Percentiles rank a stretch among this genome's conserved stretches.
phyloP scores from a whole-genome alignment of 306 rosid species.

The Acmispon strigosus region DNA sequence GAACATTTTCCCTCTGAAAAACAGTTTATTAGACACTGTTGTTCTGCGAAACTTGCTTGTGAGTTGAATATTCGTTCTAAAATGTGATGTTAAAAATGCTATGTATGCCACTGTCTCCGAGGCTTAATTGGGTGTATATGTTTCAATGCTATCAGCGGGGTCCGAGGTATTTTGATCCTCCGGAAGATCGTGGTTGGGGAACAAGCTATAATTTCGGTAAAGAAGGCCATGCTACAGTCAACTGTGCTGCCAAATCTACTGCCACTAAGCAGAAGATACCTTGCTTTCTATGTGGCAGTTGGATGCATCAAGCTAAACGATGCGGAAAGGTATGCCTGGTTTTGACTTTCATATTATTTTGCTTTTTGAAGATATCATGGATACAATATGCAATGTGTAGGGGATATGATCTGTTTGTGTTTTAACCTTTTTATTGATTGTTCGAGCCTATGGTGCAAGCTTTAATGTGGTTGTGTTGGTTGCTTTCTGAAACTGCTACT shows the following conservation, averaged over 20 bases:
- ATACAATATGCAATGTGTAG: neutral
- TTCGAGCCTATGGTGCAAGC: neutral
- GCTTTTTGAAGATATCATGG: neutral
- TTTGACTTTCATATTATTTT: neutral
- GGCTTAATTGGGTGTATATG: constrained; percentile 34
- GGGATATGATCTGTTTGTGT: neutral
- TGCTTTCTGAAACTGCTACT: neutral
- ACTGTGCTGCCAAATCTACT: constrained; percentile 76
- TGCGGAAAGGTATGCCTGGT: constrained; percentile 54
- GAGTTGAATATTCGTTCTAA: constrained; percentile 42
- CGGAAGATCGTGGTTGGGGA: constrained; percentile 64
- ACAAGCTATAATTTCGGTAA: constrained; percentile 79
- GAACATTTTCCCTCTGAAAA: neutral
- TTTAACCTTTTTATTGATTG: neutral
- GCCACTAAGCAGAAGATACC: constrained; percentile 60
- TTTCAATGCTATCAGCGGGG: constrained; percentile 69
- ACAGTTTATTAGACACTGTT: neutral
- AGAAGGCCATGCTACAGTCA: constrained; percentile 84
- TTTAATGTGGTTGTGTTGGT: neutral
- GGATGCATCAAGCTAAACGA: constrained; percentile 61
- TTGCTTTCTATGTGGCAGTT: constrained; percentile 82
- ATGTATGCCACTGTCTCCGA: neutral
- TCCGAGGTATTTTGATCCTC: constrained; percentile 97
- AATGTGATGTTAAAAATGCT: constrained; percentile 30
- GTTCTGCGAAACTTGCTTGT: constrained; percentile 86